phyloP scores from a whole-genome alignment of 352 stramenopile genomes.

The Globisporangium recalcitrans region DNA sequence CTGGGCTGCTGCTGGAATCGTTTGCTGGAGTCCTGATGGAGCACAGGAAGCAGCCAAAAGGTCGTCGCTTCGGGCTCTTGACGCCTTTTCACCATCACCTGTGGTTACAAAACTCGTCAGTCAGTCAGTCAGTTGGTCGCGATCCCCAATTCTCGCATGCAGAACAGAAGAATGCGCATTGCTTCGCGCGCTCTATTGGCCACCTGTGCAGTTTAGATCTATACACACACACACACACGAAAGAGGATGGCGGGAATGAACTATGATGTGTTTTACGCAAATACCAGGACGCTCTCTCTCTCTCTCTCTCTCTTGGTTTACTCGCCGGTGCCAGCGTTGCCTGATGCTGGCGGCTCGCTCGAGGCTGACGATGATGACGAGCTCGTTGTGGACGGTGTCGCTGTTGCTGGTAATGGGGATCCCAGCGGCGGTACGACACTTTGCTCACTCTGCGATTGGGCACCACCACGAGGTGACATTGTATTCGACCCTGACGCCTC shows the following conservation, averaged over 20 bases:
- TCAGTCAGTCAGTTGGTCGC: neutral
- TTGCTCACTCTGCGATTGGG: neutral
- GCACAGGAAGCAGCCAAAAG: neutral
- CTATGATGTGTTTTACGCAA: conserved; percentile 2
- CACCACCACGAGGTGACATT: neutral
- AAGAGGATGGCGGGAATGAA: neutral
- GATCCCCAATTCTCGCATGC: neutral
- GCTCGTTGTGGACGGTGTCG: neutral
- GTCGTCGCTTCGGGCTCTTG: neutral
- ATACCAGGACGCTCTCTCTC: neutral
- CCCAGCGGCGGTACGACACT: neutral
- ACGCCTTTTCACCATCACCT: neutral
- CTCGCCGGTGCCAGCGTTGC: neutral
- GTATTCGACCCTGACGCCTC: neutral
- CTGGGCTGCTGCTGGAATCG: neutral
- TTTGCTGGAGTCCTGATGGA: neutral
- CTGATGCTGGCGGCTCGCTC: neutral
- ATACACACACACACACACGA: neutral
- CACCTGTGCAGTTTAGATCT: neutral
- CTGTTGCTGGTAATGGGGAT: neutral
- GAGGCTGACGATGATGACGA: neutral
- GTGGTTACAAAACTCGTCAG: neutral
- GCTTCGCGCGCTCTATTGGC: neutral
- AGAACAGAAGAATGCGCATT: neutral
- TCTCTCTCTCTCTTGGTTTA: neutral